A percentile compares a stretch with the other conserved stretches of the same genome.
phyloP scores from a whole-genome alignment of 2,329 filamentous ascomycete genomes.

The Fusarium domesticum region DNA sequence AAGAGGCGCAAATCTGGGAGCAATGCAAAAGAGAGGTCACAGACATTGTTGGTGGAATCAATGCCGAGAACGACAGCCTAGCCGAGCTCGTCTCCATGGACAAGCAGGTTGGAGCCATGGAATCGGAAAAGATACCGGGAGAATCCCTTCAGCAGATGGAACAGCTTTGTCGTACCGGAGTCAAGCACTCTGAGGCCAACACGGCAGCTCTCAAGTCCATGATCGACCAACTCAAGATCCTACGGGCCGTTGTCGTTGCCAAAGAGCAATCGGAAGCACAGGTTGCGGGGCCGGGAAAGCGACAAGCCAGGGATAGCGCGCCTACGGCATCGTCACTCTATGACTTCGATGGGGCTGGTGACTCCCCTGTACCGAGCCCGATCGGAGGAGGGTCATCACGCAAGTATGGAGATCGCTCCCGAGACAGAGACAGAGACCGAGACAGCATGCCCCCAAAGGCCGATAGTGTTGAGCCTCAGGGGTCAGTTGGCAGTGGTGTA shows the following conservation, averaged over 20 bases:
- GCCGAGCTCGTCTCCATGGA: conserved; percentile 39
- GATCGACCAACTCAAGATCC: conserved; percentile 43
- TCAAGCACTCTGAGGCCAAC: conserved; percentile 41
- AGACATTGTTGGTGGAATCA: conserved; percentile 41
- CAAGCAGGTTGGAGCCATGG: conserved; percentile 40
- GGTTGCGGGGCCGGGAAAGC: conserved; percentile 32
- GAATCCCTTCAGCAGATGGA: conserved; percentile 44
- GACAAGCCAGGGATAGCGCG: conserved; percentile 24
- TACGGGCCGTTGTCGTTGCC: conserved; percentile 42
- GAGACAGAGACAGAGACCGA: conserved; percentile 37
- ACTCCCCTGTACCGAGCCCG: conserved; percentile 46
- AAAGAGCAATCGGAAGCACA: conserved; percentile 41
- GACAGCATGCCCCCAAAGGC: conserved; percentile 55
- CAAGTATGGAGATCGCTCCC: conserved; percentile 36
- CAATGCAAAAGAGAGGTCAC: conserved; percentile 38
- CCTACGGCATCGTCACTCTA: conserved; percentile 39
- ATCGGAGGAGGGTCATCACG: conserved; percentile 34
- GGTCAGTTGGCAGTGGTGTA: conserved; percentile 36
- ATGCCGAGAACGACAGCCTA: conserved; percentile 43
- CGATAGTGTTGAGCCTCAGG: conserved; percentile 55
- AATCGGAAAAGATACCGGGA: conserved; percentile 37
- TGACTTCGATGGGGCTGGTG: conserved; percentile 44
- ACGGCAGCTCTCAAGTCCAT: conserved; percentile 36
- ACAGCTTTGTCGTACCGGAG: conserved; percentile 41
- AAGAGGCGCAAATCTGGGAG: conserved; percentile 45